Evolutionary conservation across 75 land plant genomes (phyloP).

Genomic region (Sequoiadendron giganteum): DNA sequence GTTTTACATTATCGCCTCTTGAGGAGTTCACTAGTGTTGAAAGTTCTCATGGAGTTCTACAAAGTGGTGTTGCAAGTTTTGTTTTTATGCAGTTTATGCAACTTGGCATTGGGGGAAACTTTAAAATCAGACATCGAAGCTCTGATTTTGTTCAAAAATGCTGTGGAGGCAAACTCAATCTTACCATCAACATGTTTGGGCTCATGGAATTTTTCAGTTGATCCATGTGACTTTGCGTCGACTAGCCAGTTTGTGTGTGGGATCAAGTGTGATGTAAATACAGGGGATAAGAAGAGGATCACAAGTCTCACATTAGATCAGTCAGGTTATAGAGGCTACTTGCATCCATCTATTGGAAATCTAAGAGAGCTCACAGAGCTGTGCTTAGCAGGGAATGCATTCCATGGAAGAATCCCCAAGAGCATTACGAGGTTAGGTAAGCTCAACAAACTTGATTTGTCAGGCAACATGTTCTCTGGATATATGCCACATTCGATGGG

Average conservation of each 20-base stretch:
- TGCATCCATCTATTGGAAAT: conserved; percentile 39
- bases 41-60: neutral
- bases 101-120: neutral
- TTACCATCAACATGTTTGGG: conserved; percentile 39
- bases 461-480: conserved; percentile 52
- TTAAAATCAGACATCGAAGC: neutral
- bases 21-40: neutral
- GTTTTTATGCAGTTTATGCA: neutral
- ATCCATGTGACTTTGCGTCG: conserved; percentile 35
- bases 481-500: conserved; percentile 27
- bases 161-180: conserved; percentile 30
- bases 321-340: conserved; percentile 50
- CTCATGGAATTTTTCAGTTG: conserved; percentile 52
- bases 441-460: conserved; percentile 49
- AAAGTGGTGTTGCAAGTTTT: neutral
- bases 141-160: conserved; percentile 23
- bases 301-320: conserved; percentile 49
- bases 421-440: conserved; percentile 22
- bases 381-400: conserved; percentile 17
- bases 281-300: conserved; percentile 23
- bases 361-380: conserved; percentile 36
- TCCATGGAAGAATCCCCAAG: conserved; percentile 54
- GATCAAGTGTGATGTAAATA: conserved; percentile 16
- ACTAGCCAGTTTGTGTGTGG: conserved; percentile 21
- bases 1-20: no score